Base-by-base conservation (phyloP, 768 basidiomycete species). In the Agrocybe pediades region DNA sequence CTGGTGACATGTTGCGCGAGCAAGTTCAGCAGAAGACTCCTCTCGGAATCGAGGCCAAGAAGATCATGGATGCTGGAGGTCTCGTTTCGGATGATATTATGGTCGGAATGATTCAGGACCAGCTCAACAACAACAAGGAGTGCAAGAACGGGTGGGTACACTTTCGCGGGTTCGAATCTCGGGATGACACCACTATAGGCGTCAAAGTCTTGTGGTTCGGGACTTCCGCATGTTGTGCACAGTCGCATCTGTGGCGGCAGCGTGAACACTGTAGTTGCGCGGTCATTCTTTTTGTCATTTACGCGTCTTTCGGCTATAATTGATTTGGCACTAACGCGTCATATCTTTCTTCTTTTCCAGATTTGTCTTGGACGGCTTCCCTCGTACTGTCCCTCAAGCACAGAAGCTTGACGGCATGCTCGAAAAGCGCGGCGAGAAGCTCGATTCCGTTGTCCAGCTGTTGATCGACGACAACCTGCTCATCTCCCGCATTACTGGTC, bases 281-380 rank as follows among this genome's bases (percentile, higher is more conserved):
- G 44, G 19, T 27, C 17, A 43, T 46, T 21, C 39, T 27, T 30
- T 16, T 47, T 51, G 54, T 56, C 29, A n/a, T 52, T 74, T 19
- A 42, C 25, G 19, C 21, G 41, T 41, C 42, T 26, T 48, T 49
- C 49, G 40, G 40, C 17, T 36, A 36, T 36, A 15, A 36, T n/a
- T 13, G 33, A n/a, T 15, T 36, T 13, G 36, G 27, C 43, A 43
- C 60, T 67, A 40, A 67, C 61, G 52, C 57, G 60, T 56, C 42
- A 9, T 46, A 46, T 25, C 9, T 55, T 56, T 57, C 47, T 36
- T 50, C 13, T 57, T 55, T 49, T 15, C 29, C 61, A 98, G 96
- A 30, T 99, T 99, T 72, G 97, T 99, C 53, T 80, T 99, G 46
- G 97, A 99, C 65, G 97, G 97, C n/a, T 99, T 99, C 84, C 97